phyloP scores from a whole-genome alignment of 148 eudicot species.

The Rheum nobile region DNA sequence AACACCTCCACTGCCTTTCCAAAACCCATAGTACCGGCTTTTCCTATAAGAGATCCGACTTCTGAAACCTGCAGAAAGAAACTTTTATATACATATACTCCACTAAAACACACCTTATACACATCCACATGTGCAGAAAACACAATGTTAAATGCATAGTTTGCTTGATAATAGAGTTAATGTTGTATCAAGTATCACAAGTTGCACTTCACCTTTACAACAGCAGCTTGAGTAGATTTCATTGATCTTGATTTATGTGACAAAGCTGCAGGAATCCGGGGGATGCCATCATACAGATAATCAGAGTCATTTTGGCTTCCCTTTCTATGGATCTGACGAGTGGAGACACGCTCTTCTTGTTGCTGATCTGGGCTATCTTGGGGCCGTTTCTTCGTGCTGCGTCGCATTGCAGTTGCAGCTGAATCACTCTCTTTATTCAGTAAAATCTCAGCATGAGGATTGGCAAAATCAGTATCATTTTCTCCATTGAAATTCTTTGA shows the following conservation, averaged over 20 bases:
- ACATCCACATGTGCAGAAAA: background rate
- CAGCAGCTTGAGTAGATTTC: slow-evolving; percentile 47
- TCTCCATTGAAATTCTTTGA: background rate
- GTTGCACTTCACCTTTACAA: slow-evolving; percentile 32
- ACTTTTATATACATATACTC: background rate
- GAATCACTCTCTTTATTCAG: background rate
- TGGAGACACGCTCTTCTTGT: background rate
- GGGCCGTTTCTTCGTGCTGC: background rate
- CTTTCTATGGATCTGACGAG: background rate
- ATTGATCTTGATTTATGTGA: slow-evolving; percentile 51
- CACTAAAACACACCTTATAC: background rate
- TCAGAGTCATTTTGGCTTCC: slow-evolving; percentile 25
- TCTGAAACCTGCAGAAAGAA: slow-evolving; percentile 47
- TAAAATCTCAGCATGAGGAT: background rate
- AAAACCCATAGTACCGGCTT: slow-evolving; percentile 68
- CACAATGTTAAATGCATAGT: background rate
- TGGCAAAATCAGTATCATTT: background rate
- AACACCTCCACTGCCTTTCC: slow-evolving; percentile 86
- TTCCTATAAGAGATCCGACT: slow-evolving; percentile 65
- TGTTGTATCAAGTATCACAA: too few relatives aligned
- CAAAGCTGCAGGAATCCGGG: slow-evolving; percentile 39
- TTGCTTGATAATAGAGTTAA: too few relatives aligned
- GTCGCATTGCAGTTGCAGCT: slow-evolving; percentile 1
- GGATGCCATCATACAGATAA: slow-evolving; percentile 87
- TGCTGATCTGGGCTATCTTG: background rate